phyloP scores from a whole-genome alignment of 2,329 filamentous ascomycete species.

The Alternaria panax region DNA sequence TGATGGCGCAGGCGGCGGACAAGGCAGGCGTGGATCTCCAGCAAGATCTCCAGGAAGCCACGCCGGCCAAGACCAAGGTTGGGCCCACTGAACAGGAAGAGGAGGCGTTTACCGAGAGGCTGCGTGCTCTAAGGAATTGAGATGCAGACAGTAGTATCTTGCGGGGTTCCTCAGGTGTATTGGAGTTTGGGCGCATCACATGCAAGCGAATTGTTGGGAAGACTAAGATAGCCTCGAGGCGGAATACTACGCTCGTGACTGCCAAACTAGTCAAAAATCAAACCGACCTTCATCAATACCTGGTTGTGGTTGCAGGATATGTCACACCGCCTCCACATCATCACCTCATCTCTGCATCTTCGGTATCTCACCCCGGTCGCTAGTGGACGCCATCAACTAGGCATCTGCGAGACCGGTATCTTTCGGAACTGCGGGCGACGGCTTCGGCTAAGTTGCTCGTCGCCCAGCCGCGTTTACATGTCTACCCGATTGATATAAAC shows the following conservation, averaged over 20 bases:
- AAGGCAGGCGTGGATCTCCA: conserved; percentile 85
- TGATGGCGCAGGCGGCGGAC: conserved; percentile 86
- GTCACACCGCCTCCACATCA: conserved; percentile 2
- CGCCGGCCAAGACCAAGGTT: conserved; percentile 63
- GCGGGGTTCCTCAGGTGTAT: not conserved
- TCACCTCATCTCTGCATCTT: not conserved
- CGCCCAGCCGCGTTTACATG: not conserved
- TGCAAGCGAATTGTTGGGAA: conserved; percentile 3
- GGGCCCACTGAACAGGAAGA: conserved; percentile 81
- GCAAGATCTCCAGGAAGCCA: conserved; percentile 72
- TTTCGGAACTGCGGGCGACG: not conserved
- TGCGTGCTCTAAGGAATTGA: conserved; percentile 61
- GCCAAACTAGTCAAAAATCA: conserved; percentile 1
- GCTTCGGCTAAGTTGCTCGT: conserved; percentile 4
- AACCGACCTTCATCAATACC: not conserved
- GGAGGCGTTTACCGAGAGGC: conserved; percentile 70
- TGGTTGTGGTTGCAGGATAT: not conserved
- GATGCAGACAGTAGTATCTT: not conserved
- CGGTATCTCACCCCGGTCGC: conserved; percentile 1
- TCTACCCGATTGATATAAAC: not conserved
- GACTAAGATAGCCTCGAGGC: not conserved
- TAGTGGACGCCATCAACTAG: not conserved
- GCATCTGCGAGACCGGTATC: not conserved
- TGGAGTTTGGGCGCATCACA: conserved; percentile 5
- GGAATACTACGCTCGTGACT: not conserved